phyloP scores from a whole-genome alignment of 2,329 filamentous ascomycete genomes.

The Calonectria leucothoes region DNA sequence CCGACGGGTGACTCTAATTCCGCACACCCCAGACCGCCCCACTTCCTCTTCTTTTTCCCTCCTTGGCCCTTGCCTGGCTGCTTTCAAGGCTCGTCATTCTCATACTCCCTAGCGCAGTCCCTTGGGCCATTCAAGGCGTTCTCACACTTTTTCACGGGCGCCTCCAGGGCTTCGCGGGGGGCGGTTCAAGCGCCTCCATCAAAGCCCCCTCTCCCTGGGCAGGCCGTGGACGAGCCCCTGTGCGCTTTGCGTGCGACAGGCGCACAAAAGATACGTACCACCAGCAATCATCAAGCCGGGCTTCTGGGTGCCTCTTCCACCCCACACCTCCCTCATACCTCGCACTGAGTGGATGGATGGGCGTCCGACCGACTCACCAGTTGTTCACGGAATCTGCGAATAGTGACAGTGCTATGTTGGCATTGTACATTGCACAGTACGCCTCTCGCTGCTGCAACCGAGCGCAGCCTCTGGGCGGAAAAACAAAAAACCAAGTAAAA shows the following conservation, averaged over 20 bases:
- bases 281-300: neutral
- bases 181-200: constrained; percentile 23
- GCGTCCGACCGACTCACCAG: neutral
- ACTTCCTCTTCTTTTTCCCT: neutral
- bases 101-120: constrained; percentile 3
- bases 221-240: neutral
- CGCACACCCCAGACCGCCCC: neutral
- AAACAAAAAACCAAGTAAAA: neutral
- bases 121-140: constrained; percentile 16
- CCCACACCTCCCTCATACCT: neutral
- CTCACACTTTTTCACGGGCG: constrained; percentile 5
- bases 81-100: neutral
- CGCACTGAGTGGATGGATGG: neutral
- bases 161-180: constrained; percentile 24
- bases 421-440: neutral
- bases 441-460: neutral
- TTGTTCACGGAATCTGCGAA: neutral
- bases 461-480: neutral
- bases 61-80: neutral
- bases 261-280: neutral
- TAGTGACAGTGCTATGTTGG: neutral
- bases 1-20: neutral
- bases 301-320: neutral
- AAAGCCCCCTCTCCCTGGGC: constrained; percentile 16
- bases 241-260: neutral